Base-by-base conservation (phyloP, 495 filamentous ascomycete genomes). In the Astrothelium macrocarpum region DNA sequence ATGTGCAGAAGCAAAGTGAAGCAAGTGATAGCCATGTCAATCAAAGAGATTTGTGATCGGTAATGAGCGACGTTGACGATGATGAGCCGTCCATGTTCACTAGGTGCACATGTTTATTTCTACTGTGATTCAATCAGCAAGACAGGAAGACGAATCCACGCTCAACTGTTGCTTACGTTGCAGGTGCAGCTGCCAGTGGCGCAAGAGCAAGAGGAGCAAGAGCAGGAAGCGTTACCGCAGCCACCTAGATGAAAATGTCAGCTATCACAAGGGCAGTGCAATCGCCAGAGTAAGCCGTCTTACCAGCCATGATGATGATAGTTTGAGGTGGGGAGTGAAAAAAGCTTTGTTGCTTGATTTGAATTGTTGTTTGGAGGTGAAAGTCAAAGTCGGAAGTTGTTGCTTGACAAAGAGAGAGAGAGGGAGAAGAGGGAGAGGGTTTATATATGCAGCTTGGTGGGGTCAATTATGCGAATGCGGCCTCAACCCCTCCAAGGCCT, bases 371-470 rank as follows among this genome's bases (percentile, higher is more conserved):
- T 26, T 20, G 12, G 12, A 5, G 25, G 20, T 26, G 7, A 25
- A 56, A 56, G 49, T 56, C 23, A 25, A 56, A 56, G 49, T 56
- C 16, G 49, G 26, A 56, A 56, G 49, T 56, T 29, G 49, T 56
- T 56, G 49, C 49, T 56, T 28, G 25, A 9, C 9, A 9, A 9
- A 0, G 20, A 1, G 10, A 29, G 29, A 29, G 49, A 20, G 0
- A 25, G 12, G 49, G 49, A n/a, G 49, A 25, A 25, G 49, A 11
- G 5, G 11, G 49, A 25, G 29, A 25, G 49, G 49, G 49, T 16
- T 56, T 56, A 56, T 1, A 56, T 56, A 56, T 2, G 5, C 5
- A 39, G 5, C 14, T 39, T 14, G 34, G 34, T 14, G 34, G 34
- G 34, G 34, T 39, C n/a, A n/a, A n/a, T n/a, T n/a, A n/a, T n/a